Base-by-base conservation (phyloP, 495 filamentous ascomycete genomes). In the Alectoria sarmentosa region DNA sequence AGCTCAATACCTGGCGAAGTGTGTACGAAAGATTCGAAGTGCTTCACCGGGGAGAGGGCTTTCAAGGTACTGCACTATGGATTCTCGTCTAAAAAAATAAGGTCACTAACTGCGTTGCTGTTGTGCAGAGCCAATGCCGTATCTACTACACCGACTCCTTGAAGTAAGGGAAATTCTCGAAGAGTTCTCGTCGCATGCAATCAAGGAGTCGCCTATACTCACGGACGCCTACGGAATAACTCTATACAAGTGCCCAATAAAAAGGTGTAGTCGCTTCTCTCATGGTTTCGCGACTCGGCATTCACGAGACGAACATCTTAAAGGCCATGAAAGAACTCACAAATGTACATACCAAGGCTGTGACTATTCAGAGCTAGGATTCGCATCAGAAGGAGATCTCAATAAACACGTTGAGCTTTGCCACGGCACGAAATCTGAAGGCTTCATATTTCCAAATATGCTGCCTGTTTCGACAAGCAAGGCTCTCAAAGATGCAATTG, bases 401-500 rank as follows among this genome's bases (percentile, higher is more conserved):
- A 42, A 5, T 30, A 48, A 14, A 34, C 64, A 66, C 26, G 13
- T 21, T 17, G 17, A 44, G 13, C 34, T 61, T 34, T 66, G 56
- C 58, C 64, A 66, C 30, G 3, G 19, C n/a, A 13, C 9, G 8
- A 37, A 4, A 15, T 14, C 11, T 48, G 48, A 55, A 61, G 30
- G 17, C 1, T 26, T 34, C 28, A 37, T 37, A 4, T 66, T 66
- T 41, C 64, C 64, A 19, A 62, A 28, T 4, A 37, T 66, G 10
- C 6, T 21, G 48, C 46, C 13, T 1, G 48, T 19, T 21, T 61
- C 58, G 13, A 23, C 26, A 15, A 38, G 38, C 21, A 41, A 56
- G 26, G 23, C 58, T 57, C 64, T 66, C 7, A 41, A 66, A 11
- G 48, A 66, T 62, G 64, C 64, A 13, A 66, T 66, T 17, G 59